Evolutionary conservation across 495 filamentous ascomycete species (phyloP).

Genomic region (Viridothelium virens): DNA sequence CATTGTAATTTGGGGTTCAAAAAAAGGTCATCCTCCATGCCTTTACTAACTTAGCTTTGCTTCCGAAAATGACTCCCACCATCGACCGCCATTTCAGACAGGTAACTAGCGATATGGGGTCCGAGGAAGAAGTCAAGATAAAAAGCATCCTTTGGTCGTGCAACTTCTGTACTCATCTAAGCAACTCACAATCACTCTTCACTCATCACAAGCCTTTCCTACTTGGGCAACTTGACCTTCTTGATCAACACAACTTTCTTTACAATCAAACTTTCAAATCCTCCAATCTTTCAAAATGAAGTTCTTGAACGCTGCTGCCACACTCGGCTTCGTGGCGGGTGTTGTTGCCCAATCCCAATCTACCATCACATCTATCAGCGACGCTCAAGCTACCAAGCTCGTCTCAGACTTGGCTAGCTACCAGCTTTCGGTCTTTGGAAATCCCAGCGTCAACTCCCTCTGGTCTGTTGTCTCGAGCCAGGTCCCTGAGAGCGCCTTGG

Average conservation of each 20-base stretch:
- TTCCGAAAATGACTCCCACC: not conserved
- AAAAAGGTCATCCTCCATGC: not conserved
- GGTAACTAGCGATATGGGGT: not conserved
- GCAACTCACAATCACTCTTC: not conserved
- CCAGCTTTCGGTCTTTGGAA: not conserved
- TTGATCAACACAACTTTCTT: not conserved
- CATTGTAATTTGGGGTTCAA: not conserved
- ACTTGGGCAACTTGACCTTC: not conserved
- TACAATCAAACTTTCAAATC: not conserved
- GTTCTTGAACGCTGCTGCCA: not conserved
- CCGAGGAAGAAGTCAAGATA: not conserved
- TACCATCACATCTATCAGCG: not conserved
- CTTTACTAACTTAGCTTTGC: not conserved
- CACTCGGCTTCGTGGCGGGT: not conserved
- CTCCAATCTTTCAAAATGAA: not conserved
- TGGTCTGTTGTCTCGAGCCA: not conserved
- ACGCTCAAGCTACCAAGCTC: not conserved
- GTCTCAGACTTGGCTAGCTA: not conserved
- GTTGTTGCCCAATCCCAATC: not conserved
- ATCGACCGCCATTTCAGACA: not conserved
- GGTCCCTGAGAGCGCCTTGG: not conserved
- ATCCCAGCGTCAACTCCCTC: not conserved
- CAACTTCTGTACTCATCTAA: not conserved
- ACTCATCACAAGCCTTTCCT: not conserved
- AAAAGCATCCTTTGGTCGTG: not conserved